Conservation (phyloP, 805 yeast species). For the Scheffersomyces spartinae region DNA sequence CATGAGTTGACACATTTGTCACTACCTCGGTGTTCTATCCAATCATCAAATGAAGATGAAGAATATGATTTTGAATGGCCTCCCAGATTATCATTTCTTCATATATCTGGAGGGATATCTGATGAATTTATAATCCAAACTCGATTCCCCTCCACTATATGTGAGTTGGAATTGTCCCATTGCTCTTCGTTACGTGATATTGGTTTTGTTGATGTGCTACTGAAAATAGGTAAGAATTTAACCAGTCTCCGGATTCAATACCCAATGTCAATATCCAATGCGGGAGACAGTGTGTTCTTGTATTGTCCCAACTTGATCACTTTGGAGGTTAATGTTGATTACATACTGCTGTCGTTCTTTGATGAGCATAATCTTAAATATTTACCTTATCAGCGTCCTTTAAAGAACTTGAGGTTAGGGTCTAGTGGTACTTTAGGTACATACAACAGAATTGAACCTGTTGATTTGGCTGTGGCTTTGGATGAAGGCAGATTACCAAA, state of each 20-base stretch:
- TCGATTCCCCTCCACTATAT: constrained; percentile 62
- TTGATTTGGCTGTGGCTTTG: constrained; percentile 77
- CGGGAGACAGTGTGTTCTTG: constrained; percentile 61
- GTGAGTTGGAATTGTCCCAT: constrained; percentile 67
- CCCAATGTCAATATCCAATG: constrained; percentile 75
- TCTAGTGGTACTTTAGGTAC: constrained; percentile 85
- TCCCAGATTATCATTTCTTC: constrained; percentile 51
- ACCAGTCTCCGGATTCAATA: constrained; percentile 57
- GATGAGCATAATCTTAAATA: constrained; percentile 20
- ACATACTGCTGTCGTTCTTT: constrained; percentile 34
- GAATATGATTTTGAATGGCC: constrained; percentile 67
- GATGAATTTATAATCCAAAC: constrained; percentile 65
- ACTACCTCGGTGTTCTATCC: constrained; percentile 81
- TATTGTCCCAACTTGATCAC: constrained; percentile 65
- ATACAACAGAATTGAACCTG: constrained; percentile 72
- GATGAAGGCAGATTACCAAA: constrained; percentile 66
- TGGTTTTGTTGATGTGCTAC: constrained; percentile 51
- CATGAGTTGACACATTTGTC: constrained; percentile 59
- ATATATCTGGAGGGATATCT: constrained; percentile 83
- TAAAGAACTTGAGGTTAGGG: constrained; percentile 57
- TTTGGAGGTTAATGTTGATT: constrained; percentile 70
- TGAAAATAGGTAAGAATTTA: constrained; percentile 55
- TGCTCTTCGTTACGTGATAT: constrained; percentile 69
- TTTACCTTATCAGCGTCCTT: constrained; percentile 27
- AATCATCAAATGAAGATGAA: constrained; percentile 50